Evolutionary conservation across 2,329 filamentous ascomycete genomes (phyloP).

Genomic region (Trichoderma breve): DNA sequence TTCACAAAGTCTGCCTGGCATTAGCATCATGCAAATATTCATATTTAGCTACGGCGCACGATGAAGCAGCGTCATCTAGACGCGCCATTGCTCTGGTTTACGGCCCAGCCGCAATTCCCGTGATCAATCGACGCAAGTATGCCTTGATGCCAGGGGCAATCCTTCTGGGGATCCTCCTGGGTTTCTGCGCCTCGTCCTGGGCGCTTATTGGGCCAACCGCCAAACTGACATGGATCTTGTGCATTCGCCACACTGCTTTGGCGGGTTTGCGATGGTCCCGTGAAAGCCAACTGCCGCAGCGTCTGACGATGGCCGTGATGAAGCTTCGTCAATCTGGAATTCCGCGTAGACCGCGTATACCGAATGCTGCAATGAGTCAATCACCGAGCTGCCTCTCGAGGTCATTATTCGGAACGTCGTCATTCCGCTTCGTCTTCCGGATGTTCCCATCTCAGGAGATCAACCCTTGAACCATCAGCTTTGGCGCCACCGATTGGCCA

Average conservation of each 20-base stretch:
- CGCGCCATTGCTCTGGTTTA: not conserved
- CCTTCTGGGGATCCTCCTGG: constrained; percentile 17
- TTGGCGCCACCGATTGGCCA: constrained; percentile 2
- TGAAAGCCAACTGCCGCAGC: constrained; percentile 7
- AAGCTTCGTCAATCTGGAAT: not conserved
- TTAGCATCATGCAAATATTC: not conserved
- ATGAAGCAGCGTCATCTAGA: constrained; percentile 13
- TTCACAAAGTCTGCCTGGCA: constrained; percentile 12
- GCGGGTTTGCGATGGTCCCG: not conserved
- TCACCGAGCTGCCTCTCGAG: not conserved
- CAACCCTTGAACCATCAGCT: not conserved
- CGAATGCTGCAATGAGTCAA: not conserved
- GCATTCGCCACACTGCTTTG: constrained; percentile 11
- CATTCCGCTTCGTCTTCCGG: not conserved
- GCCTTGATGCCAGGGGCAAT: constrained; percentile 19
- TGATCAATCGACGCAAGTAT: constrained; percentile 12
- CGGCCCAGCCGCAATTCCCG: constrained; percentile 8
- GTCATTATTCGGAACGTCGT: not conserved
- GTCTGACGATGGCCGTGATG: not conserved
- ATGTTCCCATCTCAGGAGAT: not conserved
- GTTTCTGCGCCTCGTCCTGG: constrained; percentile 15
- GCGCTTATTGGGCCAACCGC: constrained; percentile 19
- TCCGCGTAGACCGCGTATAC: not conserved
- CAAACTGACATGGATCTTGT: constrained; percentile 5
- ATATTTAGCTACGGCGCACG: constrained; percentile 9